A percentile compares a stretch with the other conserved stretches of the same genome.
phyloP scores from a whole-genome alignment of 2,329 filamentous ascomycete species.

The Dactylella cylindrospora region DNA sequence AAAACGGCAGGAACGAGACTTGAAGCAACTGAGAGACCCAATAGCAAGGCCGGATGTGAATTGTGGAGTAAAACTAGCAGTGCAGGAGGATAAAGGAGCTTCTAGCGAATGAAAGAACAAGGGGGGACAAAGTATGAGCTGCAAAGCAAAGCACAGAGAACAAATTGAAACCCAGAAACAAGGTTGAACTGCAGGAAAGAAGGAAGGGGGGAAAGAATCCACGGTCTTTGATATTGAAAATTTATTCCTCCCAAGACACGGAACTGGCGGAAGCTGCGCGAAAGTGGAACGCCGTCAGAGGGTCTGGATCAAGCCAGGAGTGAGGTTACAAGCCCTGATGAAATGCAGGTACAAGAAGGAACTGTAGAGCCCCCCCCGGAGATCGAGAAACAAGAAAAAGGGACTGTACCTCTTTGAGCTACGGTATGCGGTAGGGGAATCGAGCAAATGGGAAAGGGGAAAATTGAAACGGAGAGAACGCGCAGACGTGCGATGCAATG shows the following conservation, averaged over 20 bases:
- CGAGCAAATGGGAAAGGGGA: background rate
- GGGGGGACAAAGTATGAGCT: constrained; percentile 5
- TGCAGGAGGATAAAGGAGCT: constrained; percentile 18
- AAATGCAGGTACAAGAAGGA: constrained; percentile 43
- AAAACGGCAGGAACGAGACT: constrained; percentile 15
- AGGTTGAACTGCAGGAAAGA: constrained; percentile 17
- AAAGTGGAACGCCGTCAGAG: constrained; percentile 21
- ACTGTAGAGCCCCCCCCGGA: constrained; percentile 4
- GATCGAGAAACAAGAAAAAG: constrained; percentile 1
- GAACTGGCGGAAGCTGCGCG: constrained; percentile 10
- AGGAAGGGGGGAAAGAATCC: constrained; percentile 11
- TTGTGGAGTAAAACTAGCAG: constrained; percentile 19
- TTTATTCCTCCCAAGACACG: background rate
- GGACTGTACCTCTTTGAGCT: constrained; percentile 11
- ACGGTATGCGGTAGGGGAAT: constrained; percentile 5
- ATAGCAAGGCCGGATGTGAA: constrained; percentile 42
- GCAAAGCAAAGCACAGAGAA: constrained; percentile 6
- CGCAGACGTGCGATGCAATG: background rate
- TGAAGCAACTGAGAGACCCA: constrained; percentile 19
- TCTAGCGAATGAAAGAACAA: constrained; percentile 31
- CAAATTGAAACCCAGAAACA: background rate
- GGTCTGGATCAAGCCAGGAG: constrained; percentile 15
- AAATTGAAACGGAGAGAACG: constrained; percentile 1
- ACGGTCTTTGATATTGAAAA: no score
- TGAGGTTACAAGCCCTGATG: constrained; percentile 2